Conservation (phyloP, 306 rosid species). For the Trifolium dubium region DNA sequence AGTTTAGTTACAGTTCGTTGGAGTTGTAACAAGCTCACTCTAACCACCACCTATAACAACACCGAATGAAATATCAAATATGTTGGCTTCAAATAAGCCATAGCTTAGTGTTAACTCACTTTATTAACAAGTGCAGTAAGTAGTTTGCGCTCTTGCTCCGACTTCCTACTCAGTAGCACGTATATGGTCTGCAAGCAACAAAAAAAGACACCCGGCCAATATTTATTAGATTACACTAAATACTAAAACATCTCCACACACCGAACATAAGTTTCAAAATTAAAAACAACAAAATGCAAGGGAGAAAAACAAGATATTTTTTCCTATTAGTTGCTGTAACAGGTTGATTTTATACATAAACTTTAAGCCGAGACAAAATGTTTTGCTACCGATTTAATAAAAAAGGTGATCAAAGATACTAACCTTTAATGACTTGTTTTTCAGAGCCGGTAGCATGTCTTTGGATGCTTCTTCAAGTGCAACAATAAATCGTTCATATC, state of each 20-base stretch:
- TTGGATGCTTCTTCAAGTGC: constrained; percentile 97
- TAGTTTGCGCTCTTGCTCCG: constrained; percentile 91
- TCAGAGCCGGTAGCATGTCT: constrained; percentile 87
- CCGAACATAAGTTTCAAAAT: neutral
- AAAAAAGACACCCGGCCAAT: constrained; percentile 13
- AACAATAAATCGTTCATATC: constrained; percentile 87
- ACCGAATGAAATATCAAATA: constrained; percentile 16
- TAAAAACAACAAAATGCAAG: neutral
- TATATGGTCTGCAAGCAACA: constrained; percentile 67
- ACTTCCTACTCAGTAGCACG: constrained; percentile 79
- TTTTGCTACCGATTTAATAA: neutral
- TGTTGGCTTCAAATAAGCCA: neutral
- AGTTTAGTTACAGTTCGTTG: constrained; percentile 16
- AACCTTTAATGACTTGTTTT: constrained; percentile 90
- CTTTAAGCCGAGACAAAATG: neutral
- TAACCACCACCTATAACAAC: constrained; percentile 1
- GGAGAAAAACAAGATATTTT: neutral
- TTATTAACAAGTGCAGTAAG: constrained; percentile 92
- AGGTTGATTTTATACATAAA: neutral
- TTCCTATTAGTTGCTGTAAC: neutral
- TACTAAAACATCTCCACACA: constrained; percentile 5
- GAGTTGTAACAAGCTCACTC: constrained; percentile 23
- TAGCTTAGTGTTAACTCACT: constrained; percentile 58
- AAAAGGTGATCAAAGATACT: constrained; percentile 33
- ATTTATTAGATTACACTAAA: neutral